These are phyloP conservation scores for Asterophora parasitica DNA, from an alignment of 768 basidiomycete species.

Conservation along the genomic window DNA sequence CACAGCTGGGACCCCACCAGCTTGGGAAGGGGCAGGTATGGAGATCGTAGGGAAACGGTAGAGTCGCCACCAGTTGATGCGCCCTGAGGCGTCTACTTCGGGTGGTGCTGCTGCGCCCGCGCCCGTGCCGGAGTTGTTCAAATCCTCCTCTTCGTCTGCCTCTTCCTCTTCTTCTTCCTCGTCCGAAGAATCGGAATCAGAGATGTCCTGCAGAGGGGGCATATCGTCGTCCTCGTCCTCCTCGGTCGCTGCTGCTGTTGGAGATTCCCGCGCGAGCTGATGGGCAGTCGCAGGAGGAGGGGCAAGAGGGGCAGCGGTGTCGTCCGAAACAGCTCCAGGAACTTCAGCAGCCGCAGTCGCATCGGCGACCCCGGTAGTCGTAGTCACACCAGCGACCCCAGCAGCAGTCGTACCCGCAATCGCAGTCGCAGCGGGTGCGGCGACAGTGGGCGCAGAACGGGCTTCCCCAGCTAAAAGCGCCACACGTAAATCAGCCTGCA, in stretches of 20 bases:
- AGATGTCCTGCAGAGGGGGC: slow-evolving; percentile 29
- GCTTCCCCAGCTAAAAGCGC: slow-evolving; percentile 32
- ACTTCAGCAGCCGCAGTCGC: no score
- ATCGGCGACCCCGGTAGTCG: no score
- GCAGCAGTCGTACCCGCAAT: not conserved
- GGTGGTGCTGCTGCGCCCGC: not conserved
- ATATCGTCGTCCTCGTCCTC: slow-evolving; percentile 15
- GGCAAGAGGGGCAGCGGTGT: no score
- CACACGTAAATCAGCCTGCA: slow-evolving; percentile 67
- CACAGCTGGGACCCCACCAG: slow-evolving; percentile 9
- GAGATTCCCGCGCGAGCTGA: no score
- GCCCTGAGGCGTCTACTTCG: slow-evolving; percentile 25
- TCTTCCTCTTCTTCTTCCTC: slow-evolving; percentile 26
- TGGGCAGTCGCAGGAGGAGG: no score
- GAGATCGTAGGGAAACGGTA: slow-evolving; percentile 75
- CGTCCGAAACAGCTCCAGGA: no score
- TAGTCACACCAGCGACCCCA: no score
- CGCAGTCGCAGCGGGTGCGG: no score
- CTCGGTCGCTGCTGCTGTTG: not conserved
- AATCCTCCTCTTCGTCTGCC: not conserved
- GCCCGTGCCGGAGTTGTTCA: no score
- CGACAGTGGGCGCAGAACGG: no score
- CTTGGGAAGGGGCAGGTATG: slow-evolving; percentile 19
- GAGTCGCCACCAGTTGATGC: slow-evolving; percentile 79
- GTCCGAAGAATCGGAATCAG: slow-evolving; percentile 33